Percentiles rank a stretch among this genome's conserved stretches.
Evolutionary conservation across 192 early-diverging fungal species (phyloP).

Genomic region (Umbelopsis sp.): DNA sequence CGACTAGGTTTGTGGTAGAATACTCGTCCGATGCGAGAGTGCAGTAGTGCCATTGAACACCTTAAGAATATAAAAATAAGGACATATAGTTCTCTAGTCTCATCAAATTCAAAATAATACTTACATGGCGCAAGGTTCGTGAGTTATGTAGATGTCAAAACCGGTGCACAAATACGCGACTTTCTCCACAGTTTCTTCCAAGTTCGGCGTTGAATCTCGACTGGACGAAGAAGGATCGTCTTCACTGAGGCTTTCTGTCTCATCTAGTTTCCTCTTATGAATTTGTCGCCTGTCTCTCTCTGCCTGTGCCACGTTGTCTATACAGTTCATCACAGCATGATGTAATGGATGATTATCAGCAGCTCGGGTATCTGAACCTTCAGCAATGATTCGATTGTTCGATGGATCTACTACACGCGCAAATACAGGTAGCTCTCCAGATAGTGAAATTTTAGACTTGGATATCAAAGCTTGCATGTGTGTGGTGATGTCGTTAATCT

Average conservation of each 20-base stretch:
- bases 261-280: slow-evolving; percentile 28
- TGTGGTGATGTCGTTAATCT: slow-evolving; percentile 38
- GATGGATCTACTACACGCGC: slow-evolving; percentile 60
- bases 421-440: slow-evolving; percentile 40
- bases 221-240: background rate
- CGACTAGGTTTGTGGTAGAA: slow-evolving; percentile 65
- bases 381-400: slow-evolving; percentile 49
- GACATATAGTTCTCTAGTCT: background rate
- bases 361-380: slow-evolving; percentile 48
- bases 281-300: slow-evolving; percentile 42
- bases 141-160: slow-evolving; percentile 77
- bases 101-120: background rate
- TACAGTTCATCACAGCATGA: slow-evolving; percentile 83
- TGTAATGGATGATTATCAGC: slow-evolving; percentile 61
- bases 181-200: slow-evolving; percentile 5
- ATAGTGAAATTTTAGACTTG: slow-evolving; percentile 23
- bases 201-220: slow-evolving; percentile 12
- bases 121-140: slow-evolving; percentile 90
- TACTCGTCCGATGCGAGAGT: slow-evolving; percentile 87
- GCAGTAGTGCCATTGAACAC: slow-evolving; percentile 93
- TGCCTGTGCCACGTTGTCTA: slow-evolving; percentile 59
- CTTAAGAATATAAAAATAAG: slow-evolving; percentile 34
- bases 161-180: slow-evolving; percentile 78
- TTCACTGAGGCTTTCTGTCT: background rate
- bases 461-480: slow-evolving; percentile 41